These are phyloP conservation scores for Volvox africanus DNA, from an alignment of 139 green algal genomes.

Conservation along the genomic window DNA sequence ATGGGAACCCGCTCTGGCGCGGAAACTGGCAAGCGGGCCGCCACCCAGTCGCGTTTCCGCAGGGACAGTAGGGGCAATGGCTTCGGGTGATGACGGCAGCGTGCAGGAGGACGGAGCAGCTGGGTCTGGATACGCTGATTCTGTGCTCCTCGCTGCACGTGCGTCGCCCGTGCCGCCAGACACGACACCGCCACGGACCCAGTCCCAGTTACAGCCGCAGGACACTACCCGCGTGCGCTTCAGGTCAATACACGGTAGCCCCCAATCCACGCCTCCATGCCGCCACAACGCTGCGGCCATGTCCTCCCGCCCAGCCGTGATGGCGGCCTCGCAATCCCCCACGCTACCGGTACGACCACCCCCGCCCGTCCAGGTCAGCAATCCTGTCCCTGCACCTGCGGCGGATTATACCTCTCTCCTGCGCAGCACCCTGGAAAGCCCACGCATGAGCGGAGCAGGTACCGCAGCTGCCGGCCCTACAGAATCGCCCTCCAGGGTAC, in stretches of 20 bases:
- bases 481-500: not conserved
- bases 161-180: not conserved
- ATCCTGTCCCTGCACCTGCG: not conserved
- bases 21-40: not conserved
- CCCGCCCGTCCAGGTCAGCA: not conserved
- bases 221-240: slow-evolving; percentile 17
- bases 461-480: not conserved
- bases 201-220: not conserved
- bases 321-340: not conserved
- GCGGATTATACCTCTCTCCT: slow-evolving; percentile 17
- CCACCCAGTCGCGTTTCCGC: not conserved
- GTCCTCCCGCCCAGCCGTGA: not conserved
- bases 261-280: not conserved
- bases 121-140: not conserved
- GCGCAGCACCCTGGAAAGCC: not conserved
- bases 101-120: not conserved
- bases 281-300: not conserved
- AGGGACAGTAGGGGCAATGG: too few relatives aligned
- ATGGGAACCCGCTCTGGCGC: not conserved
- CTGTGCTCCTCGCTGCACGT: not conserved
- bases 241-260: not conserved
- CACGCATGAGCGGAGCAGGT: not conserved
- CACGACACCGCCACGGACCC: not conserved
- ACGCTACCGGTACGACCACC: not conserved
- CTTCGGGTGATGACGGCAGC: not conserved